A percentile compares a stretch with the other conserved stretches of the same genome.
Evolutionary conservation across 169 alveolate species (phyloP).

Genomic region (Plasmodium yoelii): DNA sequence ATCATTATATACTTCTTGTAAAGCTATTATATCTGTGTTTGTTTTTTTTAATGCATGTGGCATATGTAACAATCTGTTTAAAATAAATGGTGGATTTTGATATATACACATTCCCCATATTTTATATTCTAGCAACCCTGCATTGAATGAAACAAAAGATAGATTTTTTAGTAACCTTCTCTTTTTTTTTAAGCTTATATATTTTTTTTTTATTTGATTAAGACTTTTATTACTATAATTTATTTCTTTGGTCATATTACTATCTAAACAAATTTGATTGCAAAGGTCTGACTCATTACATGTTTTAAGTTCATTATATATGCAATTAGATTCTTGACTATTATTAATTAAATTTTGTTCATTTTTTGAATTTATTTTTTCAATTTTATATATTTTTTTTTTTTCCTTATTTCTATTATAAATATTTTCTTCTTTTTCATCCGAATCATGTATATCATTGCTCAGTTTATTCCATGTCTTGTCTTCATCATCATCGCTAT

Average conservation of each 20-base stretch:
- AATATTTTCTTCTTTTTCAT: background rate
- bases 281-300: too few species aligned
- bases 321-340: too few species aligned
- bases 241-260: too few species aligned
- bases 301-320: too few species aligned
- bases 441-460: background rate
- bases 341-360: too few species aligned
- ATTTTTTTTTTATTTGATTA: too few species aligned
- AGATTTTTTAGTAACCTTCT: slow-evolving; percentile 78
- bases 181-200: slow-evolving; percentile 15
- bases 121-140: slow-evolving; percentile 91
- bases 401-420: slow-evolving; percentile 1
- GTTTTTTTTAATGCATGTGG: slow-evolving; percentile 89
- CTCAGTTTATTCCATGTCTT: too few species aligned
- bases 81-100: slow-evolving; percentile 92
- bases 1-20: slow-evolving; percentile 91
- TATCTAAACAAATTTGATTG: too few species aligned
- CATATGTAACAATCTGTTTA: slow-evolving; percentile 86
- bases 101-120: slow-evolving; percentile 88
- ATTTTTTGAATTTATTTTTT: too few species aligned
- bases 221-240: too few species aligned
- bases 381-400: background rate
- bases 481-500: background rate
- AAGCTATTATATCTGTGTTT: slow-evolving; percentile 91
- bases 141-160: slow-evolving; percentile 89